Conservation (phyloP, 352 stramenopile species). For the Phytophthora multivora region DNA sequence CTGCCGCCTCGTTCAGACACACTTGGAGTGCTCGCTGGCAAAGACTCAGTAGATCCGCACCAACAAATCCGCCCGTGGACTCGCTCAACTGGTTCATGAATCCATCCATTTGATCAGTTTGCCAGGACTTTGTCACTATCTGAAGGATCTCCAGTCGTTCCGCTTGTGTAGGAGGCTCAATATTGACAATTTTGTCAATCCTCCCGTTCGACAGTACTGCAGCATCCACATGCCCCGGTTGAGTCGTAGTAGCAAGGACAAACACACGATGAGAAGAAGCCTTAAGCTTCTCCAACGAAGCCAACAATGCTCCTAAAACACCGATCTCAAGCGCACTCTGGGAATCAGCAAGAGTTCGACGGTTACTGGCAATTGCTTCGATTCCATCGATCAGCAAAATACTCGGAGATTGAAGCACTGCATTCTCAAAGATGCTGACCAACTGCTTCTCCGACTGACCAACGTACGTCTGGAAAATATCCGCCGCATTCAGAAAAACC, state of each 20-base stretch:
- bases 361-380: conserved; percentile 83
- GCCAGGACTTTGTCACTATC: conserved; percentile 91
- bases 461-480: conserved; percentile 94
- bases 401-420: conserved; percentile 50
- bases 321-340: conserved; percentile 71
- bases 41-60: conserved; percentile 80
- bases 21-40: conserved; percentile 75
- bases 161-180: conserved; percentile 93
- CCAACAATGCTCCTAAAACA: conserved; percentile 85
- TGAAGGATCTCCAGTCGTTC: conserved; percentile 93
- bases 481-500: conserved; percentile 79
- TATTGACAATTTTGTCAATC: conserved; percentile 95
- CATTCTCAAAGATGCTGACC: conserved; percentile 61
- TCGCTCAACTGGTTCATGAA: conserved; percentile 92
- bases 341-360: conserved; percentile 57
- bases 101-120: conserved; percentile 42
- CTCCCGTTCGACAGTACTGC: conserved; percentile 95
- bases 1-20: conserved; percentile 51
- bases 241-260: conserved; percentile 78
- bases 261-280: conserved; percentile 49
- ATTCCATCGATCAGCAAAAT: conserved; percentile 92
- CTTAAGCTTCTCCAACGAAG: conserved; percentile 82
- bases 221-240: conserved; percentile 86
- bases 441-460: conserved; percentile 90
- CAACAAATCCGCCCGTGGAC: conserved; percentile 96